Evolutionary conservation across 1,284 basidiomycete species (phyloP).

Genomic region (Irpex sp.): DNA sequence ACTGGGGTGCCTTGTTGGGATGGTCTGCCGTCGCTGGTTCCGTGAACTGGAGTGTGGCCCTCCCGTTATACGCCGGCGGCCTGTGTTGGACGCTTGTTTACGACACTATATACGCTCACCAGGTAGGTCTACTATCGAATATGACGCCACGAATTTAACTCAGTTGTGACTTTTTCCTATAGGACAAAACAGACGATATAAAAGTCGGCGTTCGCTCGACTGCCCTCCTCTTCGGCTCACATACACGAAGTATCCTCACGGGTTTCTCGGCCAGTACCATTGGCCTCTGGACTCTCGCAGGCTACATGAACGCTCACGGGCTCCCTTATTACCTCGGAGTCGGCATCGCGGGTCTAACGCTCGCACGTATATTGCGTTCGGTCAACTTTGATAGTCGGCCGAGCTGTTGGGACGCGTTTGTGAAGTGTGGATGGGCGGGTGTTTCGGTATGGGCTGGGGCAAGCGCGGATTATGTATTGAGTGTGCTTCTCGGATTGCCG

Average conservation of each 20-base stretch:
- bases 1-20: conserved; percentile 96
- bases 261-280: conserved; percentile 76
- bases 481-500: conserved; percentile 21
- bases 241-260: conserved; percentile 75
- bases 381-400: conserved; percentile 76
- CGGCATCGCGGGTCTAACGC: conserved; percentile 71
- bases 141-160: not conserved
- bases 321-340: conserved; percentile 81
- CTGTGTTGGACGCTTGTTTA: conserved; percentile 95
- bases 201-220: conserved; percentile 91
- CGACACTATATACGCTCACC: conserved; percentile 98
- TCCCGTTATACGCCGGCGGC: conserved; percentile 89
- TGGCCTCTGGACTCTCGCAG: conserved; percentile 75
- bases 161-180: conserved; percentile 2
- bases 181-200: conserved; percentile 95
- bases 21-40: conserved; percentile 91
- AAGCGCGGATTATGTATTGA: conserved; percentile 65
- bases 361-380: conserved; percentile 75
- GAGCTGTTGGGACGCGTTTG: conserved; percentile 95
- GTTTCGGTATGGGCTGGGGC: conserved; percentile 89
- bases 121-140: conserved; percentile 44
- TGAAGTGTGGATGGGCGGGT: conserved; percentile 85
- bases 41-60: conserved; percentile 80
- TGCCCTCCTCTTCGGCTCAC: conserved; percentile 83
- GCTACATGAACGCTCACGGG: conserved; percentile 74